A percentile compares a stretch with the other conserved stretches of the same genome.
phyloP scores from a whole-genome alignment of 495 filamentous ascomycete species.

The Extremus antarcticus region DNA sequence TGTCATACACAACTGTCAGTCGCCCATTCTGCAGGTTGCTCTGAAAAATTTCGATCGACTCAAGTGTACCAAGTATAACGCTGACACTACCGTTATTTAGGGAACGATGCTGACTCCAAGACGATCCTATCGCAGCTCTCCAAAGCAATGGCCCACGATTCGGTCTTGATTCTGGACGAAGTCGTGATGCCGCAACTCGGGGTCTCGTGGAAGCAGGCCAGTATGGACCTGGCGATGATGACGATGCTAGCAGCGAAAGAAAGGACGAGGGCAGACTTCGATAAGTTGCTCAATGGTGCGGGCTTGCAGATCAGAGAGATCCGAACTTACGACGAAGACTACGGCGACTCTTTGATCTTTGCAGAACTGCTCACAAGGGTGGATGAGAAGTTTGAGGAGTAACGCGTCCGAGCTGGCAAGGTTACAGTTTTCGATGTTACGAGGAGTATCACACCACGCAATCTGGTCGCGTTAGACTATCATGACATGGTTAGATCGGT shows the following conservation, averaged over 20 bases:
- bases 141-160: not conserved
- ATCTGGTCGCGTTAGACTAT: no score
- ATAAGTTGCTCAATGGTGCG: not conserved
- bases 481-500: no score
- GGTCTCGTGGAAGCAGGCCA: not conserved
- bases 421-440: no score
- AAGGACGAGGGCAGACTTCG: not conserved
- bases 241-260: not conserved
- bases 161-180: not conserved
- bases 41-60: no score
- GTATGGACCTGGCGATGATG: conserved; percentile 2
- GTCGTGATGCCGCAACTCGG: not conserved
- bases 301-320: not conserved
- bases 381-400: not conserved
- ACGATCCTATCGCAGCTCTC: not conserved
- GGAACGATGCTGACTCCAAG: not conserved
- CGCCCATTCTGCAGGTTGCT: no score
- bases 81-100: not conserved
- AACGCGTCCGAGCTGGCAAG: no score
- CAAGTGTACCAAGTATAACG: no score
- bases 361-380: not conserved
- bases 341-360: not conserved
- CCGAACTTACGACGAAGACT: conserved; percentile 1
- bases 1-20: not conserved
- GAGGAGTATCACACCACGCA: no score